Conservation (phyloP, 163 green algal genomes). For the Chlamydomonas reinhardtii region DNA sequence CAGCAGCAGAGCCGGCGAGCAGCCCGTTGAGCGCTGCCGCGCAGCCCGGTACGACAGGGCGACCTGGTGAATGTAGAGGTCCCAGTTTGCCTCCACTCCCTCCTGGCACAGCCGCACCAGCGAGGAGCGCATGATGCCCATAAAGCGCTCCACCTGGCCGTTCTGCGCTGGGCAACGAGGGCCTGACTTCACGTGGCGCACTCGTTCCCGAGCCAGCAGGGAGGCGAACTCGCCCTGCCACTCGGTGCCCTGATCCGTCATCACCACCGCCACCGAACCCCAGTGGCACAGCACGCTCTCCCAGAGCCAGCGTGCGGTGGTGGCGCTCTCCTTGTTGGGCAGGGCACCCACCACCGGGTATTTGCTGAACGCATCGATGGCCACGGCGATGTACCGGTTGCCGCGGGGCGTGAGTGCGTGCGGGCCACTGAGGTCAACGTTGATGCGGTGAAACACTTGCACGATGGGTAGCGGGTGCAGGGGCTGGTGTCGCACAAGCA, state of each 20-base stretch:
- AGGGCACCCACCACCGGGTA: not conserved
- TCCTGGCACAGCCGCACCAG: not conserved
- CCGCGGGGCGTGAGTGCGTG: not conserved
- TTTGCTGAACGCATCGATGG: conserved; percentile 5
- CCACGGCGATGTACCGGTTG: not conserved
- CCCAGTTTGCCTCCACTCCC: not conserved
- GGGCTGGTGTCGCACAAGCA: not conserved
- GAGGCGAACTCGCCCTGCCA: not conserved
- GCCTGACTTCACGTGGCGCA: not conserved
- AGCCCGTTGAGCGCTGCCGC: not conserved
- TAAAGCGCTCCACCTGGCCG: not conserved
- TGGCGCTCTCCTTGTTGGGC: not conserved
- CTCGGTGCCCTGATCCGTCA: conserved; percentile 5
- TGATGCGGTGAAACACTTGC: not conserved
- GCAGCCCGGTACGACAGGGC: not conserved
- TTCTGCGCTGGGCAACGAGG: not conserved
- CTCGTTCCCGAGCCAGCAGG: not conserved
- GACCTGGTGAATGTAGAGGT: not conserved
- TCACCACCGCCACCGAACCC: not conserved
- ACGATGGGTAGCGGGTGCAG: conserved; percentile 10
- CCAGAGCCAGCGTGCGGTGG: not conserved
- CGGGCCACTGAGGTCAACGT: not conserved
- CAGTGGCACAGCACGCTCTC: not conserved
- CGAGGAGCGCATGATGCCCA: not conserved
- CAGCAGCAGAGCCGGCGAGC: not conserved